Conservation (phyloP, 2,329 filamentous ascomycete species). For the Fusarium armeniacum region DNA sequence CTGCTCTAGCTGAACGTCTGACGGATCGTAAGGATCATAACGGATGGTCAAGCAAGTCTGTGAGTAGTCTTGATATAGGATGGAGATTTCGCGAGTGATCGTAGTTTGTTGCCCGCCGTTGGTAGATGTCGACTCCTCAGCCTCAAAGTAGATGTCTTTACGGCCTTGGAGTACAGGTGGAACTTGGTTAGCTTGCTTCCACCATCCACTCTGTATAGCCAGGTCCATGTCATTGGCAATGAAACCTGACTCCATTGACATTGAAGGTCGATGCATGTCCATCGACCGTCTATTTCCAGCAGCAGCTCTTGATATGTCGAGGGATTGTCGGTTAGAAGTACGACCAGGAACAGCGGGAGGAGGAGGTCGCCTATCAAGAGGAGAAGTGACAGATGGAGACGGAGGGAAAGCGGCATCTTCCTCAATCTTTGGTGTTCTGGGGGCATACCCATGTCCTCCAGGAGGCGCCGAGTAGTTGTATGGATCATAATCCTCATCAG, state of each 20-base stretch:
- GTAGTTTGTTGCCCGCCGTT: constrained; percentile 78
- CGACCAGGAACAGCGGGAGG: constrained; percentile 54
- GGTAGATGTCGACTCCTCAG: constrained; percentile 80
- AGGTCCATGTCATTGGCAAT: constrained; percentile 92
- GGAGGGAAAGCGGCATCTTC: constrained; percentile 65
- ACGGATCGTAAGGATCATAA: constrained; percentile 81
- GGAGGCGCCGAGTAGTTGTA: constrained; percentile 65
- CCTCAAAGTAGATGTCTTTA: constrained; percentile 85
- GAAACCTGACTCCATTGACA: constrained; percentile 82
- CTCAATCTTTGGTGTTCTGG: constrained; percentile 59
- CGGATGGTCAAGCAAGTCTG: constrained; percentile 88
- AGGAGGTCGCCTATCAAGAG: constrained; percentile 62
- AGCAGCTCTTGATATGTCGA: constrained; percentile 57
- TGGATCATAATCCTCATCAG: constrained; percentile 79
- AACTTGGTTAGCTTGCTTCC: constrained; percentile 82
- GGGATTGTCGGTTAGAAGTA: constrained; percentile 51
- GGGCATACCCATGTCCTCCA: constrained; percentile 51
- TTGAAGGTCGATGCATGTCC: constrained; percentile 80
- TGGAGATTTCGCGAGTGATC: constrained; percentile 83
- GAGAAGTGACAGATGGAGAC: constrained; percentile 60
- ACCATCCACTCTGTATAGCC: constrained; percentile 82
- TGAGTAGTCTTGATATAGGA: constrained; percentile 97
- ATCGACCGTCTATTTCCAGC: constrained; percentile 72
- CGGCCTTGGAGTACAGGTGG: constrained; percentile 87
- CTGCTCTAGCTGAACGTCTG: constrained; percentile 83